Percentiles rank a stretch among this genome's conserved stretches.
phyloP scores from a whole-genome alignment of 2,329 filamentous ascomycete genomes.

The Ceratocystis huliohia region DNA sequence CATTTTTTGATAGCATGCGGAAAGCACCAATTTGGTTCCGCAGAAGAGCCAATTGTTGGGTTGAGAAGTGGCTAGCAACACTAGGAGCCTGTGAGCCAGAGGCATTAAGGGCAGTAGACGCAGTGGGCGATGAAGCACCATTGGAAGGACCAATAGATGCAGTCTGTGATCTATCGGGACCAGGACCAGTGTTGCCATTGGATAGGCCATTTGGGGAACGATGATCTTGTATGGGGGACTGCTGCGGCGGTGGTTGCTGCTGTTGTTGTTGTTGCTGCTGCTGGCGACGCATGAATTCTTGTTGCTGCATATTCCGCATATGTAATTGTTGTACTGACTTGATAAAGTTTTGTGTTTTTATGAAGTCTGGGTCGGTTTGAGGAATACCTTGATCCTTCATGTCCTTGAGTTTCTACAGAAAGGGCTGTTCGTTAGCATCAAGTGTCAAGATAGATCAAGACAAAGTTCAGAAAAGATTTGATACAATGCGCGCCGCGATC shows the following conservation, averaged over 20 bases:
- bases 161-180: slow-evolving; percentile 22
- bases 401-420: slow-evolving; percentile 67
- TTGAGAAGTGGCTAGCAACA: slow-evolving; percentile 52
- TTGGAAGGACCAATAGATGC: slow-evolving; percentile 8
- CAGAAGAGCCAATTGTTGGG: slow-evolving; percentile 65
- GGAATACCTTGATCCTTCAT: slow-evolving; percentile 80
- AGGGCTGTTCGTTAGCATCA: slow-evolving; percentile 1
- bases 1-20: slow-evolving; percentile 77
- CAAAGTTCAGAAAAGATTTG: not conserved
- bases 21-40: slow-evolving; percentile 84
- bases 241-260: slow-evolving; percentile 28
- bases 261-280: slow-evolving; percentile 35
- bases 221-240: slow-evolving; percentile 24
- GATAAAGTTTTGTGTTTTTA: slow-evolving; percentile 69
- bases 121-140: slow-evolving; percentile 18
- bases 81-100: slow-evolving; percentile 19
- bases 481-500: too few relatives aligned
- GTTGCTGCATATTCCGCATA: slow-evolving; percentile 39
- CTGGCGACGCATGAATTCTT: slow-evolving; percentile 32
- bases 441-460: not conserved
- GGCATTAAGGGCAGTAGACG: slow-evolving; percentile 22
- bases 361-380: slow-evolving; percentile 71
- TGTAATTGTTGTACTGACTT: slow-evolving; percentile 55
- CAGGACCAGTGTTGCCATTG: slow-evolving; percentile 15
- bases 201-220: slow-evolving; percentile 23